Evolutionary conservation across 2,329 filamentous ascomycete genomes (phyloP).

Genomic region (Pestalotiopsis sp.): DNA sequence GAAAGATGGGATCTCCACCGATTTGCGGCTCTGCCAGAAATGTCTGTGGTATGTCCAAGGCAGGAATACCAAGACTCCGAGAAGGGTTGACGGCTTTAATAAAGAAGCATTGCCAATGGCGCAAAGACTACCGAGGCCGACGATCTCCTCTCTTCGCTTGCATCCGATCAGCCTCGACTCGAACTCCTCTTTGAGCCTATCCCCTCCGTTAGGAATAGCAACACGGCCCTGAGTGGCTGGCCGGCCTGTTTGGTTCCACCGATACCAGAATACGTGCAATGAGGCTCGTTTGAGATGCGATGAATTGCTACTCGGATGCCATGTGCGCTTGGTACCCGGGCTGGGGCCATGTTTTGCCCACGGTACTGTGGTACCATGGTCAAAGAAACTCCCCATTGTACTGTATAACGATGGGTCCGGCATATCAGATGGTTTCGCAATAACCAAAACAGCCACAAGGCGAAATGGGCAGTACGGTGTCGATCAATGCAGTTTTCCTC

Average conservation of each 20-base stretch:
- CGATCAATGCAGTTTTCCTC: not conserved
- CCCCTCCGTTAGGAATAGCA: no score
- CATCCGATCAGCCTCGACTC: not conserved
- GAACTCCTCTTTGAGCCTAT: not conserved
- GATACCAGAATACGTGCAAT: not conserved
- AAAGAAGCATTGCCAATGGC: not conserved
- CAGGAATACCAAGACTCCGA: slow-evolving; percentile 9
- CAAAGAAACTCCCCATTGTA: no score
- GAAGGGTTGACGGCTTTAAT: slow-evolving; percentile 9
- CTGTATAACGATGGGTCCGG: not conserved
- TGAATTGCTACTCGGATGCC: not conserved
- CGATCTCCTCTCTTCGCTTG: not conserved
- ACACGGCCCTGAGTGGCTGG: no score
- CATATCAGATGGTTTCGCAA: slow-evolving; percentile 5
- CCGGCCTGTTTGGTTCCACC: no score
- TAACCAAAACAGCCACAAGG: not conserved
- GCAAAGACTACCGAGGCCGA: not conserved
- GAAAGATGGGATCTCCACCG: slow-evolving; percentile 16
- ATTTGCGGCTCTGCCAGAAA: not conserved
- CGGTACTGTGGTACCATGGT: not conserved
- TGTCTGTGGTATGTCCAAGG: not conserved
- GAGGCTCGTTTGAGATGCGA: not conserved
- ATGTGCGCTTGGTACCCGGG: not conserved
- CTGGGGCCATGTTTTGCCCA: not conserved
- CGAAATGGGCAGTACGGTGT: not conserved